Base-by-base conservation (phyloP, 805 yeast species). In the Wickerhamiella cacticola region DNA sequence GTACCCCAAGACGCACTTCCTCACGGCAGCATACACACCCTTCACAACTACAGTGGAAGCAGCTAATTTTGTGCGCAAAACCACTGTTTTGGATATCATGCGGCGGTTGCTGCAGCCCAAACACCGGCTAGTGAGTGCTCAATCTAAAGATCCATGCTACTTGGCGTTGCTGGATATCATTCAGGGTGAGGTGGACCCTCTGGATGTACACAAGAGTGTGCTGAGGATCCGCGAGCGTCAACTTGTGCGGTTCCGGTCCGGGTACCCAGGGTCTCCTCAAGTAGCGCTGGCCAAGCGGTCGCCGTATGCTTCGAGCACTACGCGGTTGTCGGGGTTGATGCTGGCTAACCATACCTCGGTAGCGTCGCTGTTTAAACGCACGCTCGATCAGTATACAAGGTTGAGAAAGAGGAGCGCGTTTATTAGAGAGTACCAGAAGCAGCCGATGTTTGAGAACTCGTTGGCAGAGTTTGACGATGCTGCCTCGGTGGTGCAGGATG, bases 1-100 rank as follows among this genome's bases (percentile, higher is more conserved):
- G 1, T 80, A 86, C 0, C 95, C 95, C 1, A 81, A 81, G 40
- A 67, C 82, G 55, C 94, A 86, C 62, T 85, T 83, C 57, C 58
- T 82, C 12, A 71, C 73, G 41, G 80, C 92, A 8, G 74, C 85
- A 50, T 82, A 76, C 58, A 76, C 88, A 1, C 92, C 92, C n/a
- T 82, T 78, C 62, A 62, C 82, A 6, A 58, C 56, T 35, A 85
- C 82, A 54, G 75, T 76, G 49, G 79, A 81, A 34, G 73, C 73
- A 46, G 75, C 77, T 16, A 75, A 70, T 57, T 77, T 73, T 25
- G 73, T 80, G 24, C 74, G 85, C 51, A 75, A 79, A 58, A 73
- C 82, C 28, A 81, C 88, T 8, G 89, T 87, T 10, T 79, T 84
- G 56, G 98, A 92, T 58, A 83, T 88, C 28, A 70, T 89, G 55